A percentile compares a stretch with the other conserved stretches of the same genome.
These are phyloP conservation scores for Aspergillus biplanus DNA, from an alignment of 495 filamentous ascomycete genomes.

Conservation along the genomic window DNA sequence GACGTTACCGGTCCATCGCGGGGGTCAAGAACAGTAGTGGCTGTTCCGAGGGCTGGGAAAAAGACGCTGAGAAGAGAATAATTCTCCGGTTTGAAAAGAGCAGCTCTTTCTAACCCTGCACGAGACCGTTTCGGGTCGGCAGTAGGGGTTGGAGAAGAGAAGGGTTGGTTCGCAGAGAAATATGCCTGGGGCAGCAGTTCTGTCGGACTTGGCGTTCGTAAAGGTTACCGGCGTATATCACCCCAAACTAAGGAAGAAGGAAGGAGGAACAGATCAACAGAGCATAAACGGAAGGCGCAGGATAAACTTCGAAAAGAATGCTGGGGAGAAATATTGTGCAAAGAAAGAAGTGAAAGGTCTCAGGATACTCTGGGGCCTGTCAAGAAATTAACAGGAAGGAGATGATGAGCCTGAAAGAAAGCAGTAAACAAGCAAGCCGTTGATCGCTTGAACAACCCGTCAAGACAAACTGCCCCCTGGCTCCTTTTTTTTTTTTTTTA, in stretches of 20 bases:
- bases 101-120: not conserved
- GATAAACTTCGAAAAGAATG: not conserved
- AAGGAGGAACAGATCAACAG: conserved; percentile 15
- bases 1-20: conserved; percentile 51
- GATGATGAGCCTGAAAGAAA: conserved; percentile 13
- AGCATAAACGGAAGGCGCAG: not conserved
- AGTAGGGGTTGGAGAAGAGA: not conserved
- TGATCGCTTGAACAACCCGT: conserved; percentile 10
- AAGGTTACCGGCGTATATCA: conserved; percentile 25
- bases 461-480: conserved; percentile 21
- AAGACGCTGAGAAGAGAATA: conserved; percentile 9
- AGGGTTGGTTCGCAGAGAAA: conserved; percentile 20
- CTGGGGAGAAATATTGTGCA: not conserved
- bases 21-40: conserved; percentile 31
- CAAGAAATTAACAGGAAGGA: conserved; percentile 11
- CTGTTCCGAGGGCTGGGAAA: conserved; percentile 25
- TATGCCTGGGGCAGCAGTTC: conserved; percentile 29
- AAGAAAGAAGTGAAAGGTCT: not conserved
- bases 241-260: conserved; percentile 14
- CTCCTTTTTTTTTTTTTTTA: conserved; percentile 31
- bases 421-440: conserved; percentile 13
- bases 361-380: conserved; percentile 1
- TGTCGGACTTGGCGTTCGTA: conserved; percentile 24
- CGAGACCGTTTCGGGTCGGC: conserved; percentile 4
- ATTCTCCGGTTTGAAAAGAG: not conserved